Evolutionary conservation across 129 eudicot species (phyloP).

Genomic region (Saussurea involucrata): DNA sequence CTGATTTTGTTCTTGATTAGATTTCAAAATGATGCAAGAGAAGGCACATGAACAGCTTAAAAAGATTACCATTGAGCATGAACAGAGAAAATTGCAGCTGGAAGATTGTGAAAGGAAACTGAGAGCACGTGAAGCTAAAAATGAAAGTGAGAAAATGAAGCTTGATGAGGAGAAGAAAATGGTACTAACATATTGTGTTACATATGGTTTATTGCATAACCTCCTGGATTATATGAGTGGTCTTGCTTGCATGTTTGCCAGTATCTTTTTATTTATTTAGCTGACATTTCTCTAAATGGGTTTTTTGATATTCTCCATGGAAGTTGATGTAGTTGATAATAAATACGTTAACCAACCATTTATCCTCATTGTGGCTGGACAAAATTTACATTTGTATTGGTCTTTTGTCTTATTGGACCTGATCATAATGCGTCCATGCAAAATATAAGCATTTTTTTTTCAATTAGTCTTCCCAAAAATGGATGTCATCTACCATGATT

Average conservation of each 20-base stretch:
- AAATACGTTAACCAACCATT: neutral
- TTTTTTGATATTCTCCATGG: neutral
- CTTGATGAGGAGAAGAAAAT: conserved; percentile 44
- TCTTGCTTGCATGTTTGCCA: neutral
- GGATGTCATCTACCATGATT: too few relatives aligned
- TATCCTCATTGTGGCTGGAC: neutral
- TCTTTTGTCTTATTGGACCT: too few relatives aligned
- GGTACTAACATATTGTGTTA: conserved; percentile 30
- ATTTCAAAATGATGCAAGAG: conserved; percentile 37
- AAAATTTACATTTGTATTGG: too few relatives aligned
- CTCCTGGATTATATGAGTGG: neutral
- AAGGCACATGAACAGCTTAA: conserved; percentile 31
- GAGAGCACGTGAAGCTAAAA: conserved; percentile 41
- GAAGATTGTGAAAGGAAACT: conserved; percentile 48
- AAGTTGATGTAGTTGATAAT: neutral
- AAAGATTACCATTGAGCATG: conserved; percentile 36
- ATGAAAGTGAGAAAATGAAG: conserved; percentile 53
- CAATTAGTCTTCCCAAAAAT: too few relatives aligned
- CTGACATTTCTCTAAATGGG: neutral
- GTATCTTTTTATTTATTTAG: neutral
- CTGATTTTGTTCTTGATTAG: conserved; percentile 11
- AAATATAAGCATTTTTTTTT: too few relatives aligned
- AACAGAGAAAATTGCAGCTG: conserved; percentile 33
- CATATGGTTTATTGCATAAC: neutral
- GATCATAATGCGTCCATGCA: too few relatives aligned